A percentile compares a stretch with the other conserved stretches of the same genome.
Conservation (phyloP, 495 filamentous ascomycete species). For the Neurospora africana region DNA sequence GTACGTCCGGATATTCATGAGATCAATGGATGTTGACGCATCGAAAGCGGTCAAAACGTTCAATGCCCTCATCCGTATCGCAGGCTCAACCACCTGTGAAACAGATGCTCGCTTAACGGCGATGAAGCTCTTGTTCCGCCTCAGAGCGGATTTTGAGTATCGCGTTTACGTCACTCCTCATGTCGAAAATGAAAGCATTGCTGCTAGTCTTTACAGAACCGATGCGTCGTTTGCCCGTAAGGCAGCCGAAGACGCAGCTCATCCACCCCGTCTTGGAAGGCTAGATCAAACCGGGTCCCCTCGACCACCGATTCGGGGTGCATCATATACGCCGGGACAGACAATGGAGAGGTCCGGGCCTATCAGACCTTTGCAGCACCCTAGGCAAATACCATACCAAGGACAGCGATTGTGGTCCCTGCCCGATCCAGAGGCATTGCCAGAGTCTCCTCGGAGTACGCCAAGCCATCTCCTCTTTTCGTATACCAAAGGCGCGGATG, state of each 20-base stretch:
- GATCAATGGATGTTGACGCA: constrained; percentile 43
- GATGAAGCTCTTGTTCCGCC: constrained; percentile 73
- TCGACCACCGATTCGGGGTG: constrained; percentile 30
- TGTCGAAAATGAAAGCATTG: constrained; percentile 59
- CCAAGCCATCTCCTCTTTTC: constrained; percentile 36
- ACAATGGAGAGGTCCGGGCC: constrained; percentile 23
- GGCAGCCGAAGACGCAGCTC: constrained; percentile 38
- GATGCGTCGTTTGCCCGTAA: constrained; percentile 41
- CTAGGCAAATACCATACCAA: constrained; percentile 21
- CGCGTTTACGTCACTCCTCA: constrained; percentile 55
- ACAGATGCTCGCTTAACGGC: constrained; percentile 66
- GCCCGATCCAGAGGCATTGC: constrained; percentile 42
- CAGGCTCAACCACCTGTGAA: constrained; percentile 40
- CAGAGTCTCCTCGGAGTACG: constrained; percentile 29
- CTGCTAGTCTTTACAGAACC: constrained; percentile 60
- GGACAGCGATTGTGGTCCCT: constrained; percentile 41
- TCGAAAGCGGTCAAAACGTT: constrained; percentile 43
- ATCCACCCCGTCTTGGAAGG: constrained; percentile 28
- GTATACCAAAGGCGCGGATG: constrained; percentile 1
- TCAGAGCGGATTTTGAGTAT: constrained; percentile 69
- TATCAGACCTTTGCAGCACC: constrained; percentile 24
- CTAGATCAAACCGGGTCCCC: constrained; percentile 19
- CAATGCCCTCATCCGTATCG: constrained; percentile 47
- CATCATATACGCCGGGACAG: constrained; percentile 38
- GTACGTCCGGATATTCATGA: constrained; percentile 51